phyloP scores from a whole-genome alignment of 108 stramenopile genomes.

The Craspedostauros australis region DNA sequence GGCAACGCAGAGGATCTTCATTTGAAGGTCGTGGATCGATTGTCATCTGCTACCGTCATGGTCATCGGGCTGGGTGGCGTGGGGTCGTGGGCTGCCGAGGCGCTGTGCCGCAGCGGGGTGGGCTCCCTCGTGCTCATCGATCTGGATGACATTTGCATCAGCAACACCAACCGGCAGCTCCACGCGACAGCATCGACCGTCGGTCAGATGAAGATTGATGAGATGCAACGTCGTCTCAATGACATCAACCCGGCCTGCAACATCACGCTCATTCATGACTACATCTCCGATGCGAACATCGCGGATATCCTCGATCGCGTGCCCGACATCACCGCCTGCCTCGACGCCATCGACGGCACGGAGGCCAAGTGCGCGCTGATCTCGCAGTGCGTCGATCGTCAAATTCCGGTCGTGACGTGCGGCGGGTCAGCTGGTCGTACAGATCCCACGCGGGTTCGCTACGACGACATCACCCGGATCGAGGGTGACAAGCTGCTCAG shows the following conservation, averaged over 20 bases:
- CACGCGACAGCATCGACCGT: conserved; percentile 56
- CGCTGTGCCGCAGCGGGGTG: conserved; percentile 72
- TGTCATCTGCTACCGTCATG: conserved; percentile 47
- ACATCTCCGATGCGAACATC: conserved; percentile 62
- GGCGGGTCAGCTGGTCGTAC: conserved; percentile 77
- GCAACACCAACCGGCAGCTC: conserved; percentile 82
- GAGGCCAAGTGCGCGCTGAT: conserved; percentile 66
- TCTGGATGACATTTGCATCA: conserved; percentile 78
- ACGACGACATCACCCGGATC: conserved; percentile 58
- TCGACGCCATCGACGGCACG: conserved; percentile 78
- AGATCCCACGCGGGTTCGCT: conserved; percentile 66
- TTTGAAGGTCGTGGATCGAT: conserved; percentile 24
- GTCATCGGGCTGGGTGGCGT: conserved; percentile 80
- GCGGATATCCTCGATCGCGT: conserved; percentile 40
- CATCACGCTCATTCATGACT: conserved; percentile 62
- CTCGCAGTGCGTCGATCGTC: conserved; percentile 42
- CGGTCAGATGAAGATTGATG: conserved; percentile 74
- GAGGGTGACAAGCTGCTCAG: conserved; percentile 50
- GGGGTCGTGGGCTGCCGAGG: conserved; percentile 83
- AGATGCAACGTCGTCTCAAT: conserved; percentile 46
- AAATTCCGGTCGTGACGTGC: conserved; percentile 71
- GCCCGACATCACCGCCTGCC: conserved; percentile 28
- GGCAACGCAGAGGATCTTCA: conserved; percentile 1
- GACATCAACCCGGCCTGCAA: conserved; percentile 72
- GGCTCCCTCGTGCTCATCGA: conserved; percentile 69